Base-by-base conservation (phyloP, 345 rosid genomes). In the Syzygium jambos region DNA sequence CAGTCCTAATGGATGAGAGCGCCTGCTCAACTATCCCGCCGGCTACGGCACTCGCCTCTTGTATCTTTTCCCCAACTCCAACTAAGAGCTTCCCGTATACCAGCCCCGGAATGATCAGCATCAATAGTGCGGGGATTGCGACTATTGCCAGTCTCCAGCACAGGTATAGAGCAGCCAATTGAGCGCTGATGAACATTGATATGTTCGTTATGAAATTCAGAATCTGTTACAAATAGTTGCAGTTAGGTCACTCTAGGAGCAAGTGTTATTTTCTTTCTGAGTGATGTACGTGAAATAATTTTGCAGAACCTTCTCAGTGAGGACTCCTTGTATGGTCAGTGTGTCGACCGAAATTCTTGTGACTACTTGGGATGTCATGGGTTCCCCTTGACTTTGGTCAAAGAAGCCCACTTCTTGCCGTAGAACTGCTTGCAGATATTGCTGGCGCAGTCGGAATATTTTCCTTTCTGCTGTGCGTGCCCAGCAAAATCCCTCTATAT, bases 401-500 rank as follows among this genome's bases (percentile, higher is more conserved):
- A 88, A 88, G 87, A 90, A 90, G 16, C 91, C 91, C 27, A 89
- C 90, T 7, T 90, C 91, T 85, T 89, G 93, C 11, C 88, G 15
- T 21, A 91, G 54, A 19, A 90, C 90, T 16, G 91, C 87, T 68
- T 87, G n/a, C 82, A 91, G 52, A 51, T 91, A 90, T 34, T 22
- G 83, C 51, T 43, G 68, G 14, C 91, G 85, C 51, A 86, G 84
- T 7, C 87, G 73, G 23, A 38, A 87, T 2, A 86, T 63, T 34
- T 90, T 90, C 54, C 90, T 90, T 16, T 87, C 91, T 4, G 91
- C 90, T 0, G 89, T 88, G 23, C 89, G 87, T 17, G 90, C 89
- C 89, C 91, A 90, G 27, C 91, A 90, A 11, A 90, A 63, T 87
- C 93, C 91, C 84, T 91, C 93, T 88, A 85, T 38, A 16, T 23